These are phyloP conservation scores for Saturnispora gosingensis DNA, from an alignment of 805 yeast genomes.

Conservation along the genomic window DNA sequence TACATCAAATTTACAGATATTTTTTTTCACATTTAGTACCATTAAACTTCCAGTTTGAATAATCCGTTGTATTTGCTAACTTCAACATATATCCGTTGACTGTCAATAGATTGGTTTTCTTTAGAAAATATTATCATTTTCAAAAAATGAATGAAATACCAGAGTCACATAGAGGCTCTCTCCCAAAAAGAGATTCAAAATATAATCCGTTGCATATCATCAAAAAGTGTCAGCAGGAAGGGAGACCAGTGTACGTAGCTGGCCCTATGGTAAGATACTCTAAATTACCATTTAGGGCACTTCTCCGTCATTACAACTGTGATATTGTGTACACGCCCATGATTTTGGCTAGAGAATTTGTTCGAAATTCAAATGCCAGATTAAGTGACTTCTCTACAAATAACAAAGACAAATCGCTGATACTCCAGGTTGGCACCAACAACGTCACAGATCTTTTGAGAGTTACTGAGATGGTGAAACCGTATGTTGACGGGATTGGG, in stretches of 20 bases:
- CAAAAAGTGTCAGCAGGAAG: constrained; percentile 35
- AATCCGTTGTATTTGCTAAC: not conserved
- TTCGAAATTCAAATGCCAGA: constrained; percentile 73
- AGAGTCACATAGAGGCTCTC: not conserved
- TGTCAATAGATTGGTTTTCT: not conserved
- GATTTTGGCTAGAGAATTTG: constrained; percentile 94
- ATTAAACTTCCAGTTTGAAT: not conserved
- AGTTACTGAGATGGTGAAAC: constrained; percentile 82
- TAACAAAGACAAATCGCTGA: constrained; percentile 54
- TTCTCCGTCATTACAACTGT: constrained; percentile 60
- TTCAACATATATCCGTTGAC: not conserved
- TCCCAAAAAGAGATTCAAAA: constrained; percentile 29
- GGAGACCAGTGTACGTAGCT: constrained; percentile 53
- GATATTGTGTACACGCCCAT: constrained; percentile 92
- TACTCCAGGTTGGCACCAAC: constrained; percentile 87
- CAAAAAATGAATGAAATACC: not conserved
- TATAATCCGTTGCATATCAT: constrained; percentile 48
- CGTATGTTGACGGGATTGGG: constrained; percentile 89
- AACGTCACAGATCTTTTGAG: constrained; percentile 73
- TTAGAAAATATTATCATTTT: not conserved
- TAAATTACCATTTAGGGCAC: constrained; percentile 81
- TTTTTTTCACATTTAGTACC: not conserved
- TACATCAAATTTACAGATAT: not conserved
- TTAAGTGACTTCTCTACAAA: constrained; percentile 80
- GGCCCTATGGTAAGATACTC: constrained; percentile 99